Conservation (phyloP, 1,284 basidiomycete species). For the Leccinum proximum region DNA sequence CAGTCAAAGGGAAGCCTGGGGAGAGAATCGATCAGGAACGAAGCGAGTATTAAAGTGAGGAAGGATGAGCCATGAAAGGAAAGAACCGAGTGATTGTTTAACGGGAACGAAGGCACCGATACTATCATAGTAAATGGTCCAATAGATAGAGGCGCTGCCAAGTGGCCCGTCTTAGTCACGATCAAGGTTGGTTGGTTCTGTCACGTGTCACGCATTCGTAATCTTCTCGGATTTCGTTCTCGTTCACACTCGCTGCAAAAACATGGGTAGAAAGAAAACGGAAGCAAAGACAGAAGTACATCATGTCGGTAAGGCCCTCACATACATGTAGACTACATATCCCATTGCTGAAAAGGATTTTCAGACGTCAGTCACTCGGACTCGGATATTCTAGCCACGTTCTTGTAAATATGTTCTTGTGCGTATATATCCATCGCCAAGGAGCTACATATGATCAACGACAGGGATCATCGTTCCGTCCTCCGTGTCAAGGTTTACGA, state of each 20-base stretch:
- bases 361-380: conserved; percentile 46
- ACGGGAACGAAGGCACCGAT: too few relatives aligned
- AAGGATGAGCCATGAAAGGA: too few relatives aligned
- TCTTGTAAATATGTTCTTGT: neutral
- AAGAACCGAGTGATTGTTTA: too few relatives aligned
- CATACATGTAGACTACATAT: neutral
- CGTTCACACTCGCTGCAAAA: neutral
- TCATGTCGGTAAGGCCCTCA: conserved; percentile 43
- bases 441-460: neutral
- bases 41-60: neutral
- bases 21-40: conserved; percentile 12
- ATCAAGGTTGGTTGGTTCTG: neutral
- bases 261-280: conserved; percentile 30
- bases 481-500: neutral
- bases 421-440: neutral
- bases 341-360: conserved; percentile 1
- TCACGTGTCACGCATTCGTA: conserved; percentile 18
- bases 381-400: neutral
- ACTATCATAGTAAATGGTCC: too few relatives aligned
- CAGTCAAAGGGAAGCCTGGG: conserved; percentile 80
- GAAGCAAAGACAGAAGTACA: conserved; percentile 36
- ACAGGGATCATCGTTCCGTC: neutral
- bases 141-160: too few relatives aligned
- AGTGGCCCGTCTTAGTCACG: too few relatives aligned
- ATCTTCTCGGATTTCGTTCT: neutral